Base-by-base conservation (phyloP, 805 yeast species). In the Yarrowia keelungensis region DNA sequence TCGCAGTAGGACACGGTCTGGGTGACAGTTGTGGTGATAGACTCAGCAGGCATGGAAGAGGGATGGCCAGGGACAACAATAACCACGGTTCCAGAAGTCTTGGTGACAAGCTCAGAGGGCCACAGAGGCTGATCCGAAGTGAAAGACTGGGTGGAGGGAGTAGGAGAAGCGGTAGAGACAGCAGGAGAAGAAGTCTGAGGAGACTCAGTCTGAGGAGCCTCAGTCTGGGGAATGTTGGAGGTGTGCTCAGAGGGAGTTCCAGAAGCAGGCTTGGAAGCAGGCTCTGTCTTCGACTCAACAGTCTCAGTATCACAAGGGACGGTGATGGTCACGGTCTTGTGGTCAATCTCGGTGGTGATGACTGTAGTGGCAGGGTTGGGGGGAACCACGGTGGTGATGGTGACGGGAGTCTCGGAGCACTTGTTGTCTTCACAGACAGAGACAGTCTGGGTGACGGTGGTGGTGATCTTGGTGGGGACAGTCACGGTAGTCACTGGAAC, bases 381-480 rank as follows among this genome's bases (percentile, higher is more conserved):
- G n/a, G 66, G 66, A 22, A 59, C 66, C 12, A 43, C 50, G 15
- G 66, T 59, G 42, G 66, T 59, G 53, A 59, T 45, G 19, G 66
- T 59, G 19, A 59, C 53, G 47, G 66, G 50, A 12, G 66, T 43
- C 53, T 43, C 53, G 36, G 53, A 19, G 35, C 66, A 59, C 51
- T 43, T 43, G 53, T 45, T 35, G 36, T 59, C 51, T 19, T 59
- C 53, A 19, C 66, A 59, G 35, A 45, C 35, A 11, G 66, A 45
- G 1, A 59, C 53, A 8, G 66, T 59, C 53, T 45, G 66, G 36
- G 66, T 59, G 43, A 59, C 66, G 10, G 66, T 59, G 14, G 53
- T 59, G 66, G 50, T 59, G 36, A 59, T 45, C 62, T 56, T 56
- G 26, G 62, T 26, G n/a, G 62, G 46, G 2, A 22, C 46, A 15